Conservation (phyloP, 2,329 filamentous ascomycete genomes). For the Aspergillus luchuensis region DNA sequence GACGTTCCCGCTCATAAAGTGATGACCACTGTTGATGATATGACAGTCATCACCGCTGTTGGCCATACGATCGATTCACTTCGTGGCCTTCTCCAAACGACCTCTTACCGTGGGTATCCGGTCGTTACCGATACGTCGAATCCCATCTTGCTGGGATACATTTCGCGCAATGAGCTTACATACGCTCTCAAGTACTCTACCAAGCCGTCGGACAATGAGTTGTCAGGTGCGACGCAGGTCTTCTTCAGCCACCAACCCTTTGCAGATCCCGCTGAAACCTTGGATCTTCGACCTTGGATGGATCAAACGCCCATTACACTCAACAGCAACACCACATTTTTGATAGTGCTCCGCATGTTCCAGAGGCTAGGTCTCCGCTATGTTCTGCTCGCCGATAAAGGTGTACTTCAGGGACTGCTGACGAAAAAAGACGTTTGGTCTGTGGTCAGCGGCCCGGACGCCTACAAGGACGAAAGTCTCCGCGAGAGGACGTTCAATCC, state of each 20-base stretch:
- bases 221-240: constrained; percentile 72
- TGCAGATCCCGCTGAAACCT: constrained; percentile 72
- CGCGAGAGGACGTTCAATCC: constrained; percentile 31
- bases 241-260: constrained; percentile 84
- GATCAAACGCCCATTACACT: constrained; percentile 96
- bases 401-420: constrained; percentile 77
- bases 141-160: constrained; percentile 85
- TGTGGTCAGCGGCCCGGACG: constrained; percentile 76
- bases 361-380: constrained; percentile 91
- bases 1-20: constrained; percentile 84
- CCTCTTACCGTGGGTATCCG: constrained; percentile 87
- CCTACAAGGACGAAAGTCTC: constrained; percentile 41
- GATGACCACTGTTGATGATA: constrained; percentile 90
- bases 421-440: constrained; percentile 99
- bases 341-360: constrained; percentile 90
- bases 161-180: constrained; percentile 83
- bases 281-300: constrained; percentile 97
- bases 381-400: constrained; percentile 81
- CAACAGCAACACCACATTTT: constrained; percentile 72
- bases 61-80: constrained; percentile 84
- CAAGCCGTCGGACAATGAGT: constrained; percentile 46
- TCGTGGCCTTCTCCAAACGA: constrained; percentile 67
- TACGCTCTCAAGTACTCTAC: constrained; percentile 73
- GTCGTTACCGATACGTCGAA: constrained; percentile 77
- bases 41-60: constrained; percentile 81